These are phyloP conservation scores for Ophiostoma angusticollis DNA, from an alignment of 2,329 filamentous ascomycete genomes.

Conservation along the genomic window DNA sequence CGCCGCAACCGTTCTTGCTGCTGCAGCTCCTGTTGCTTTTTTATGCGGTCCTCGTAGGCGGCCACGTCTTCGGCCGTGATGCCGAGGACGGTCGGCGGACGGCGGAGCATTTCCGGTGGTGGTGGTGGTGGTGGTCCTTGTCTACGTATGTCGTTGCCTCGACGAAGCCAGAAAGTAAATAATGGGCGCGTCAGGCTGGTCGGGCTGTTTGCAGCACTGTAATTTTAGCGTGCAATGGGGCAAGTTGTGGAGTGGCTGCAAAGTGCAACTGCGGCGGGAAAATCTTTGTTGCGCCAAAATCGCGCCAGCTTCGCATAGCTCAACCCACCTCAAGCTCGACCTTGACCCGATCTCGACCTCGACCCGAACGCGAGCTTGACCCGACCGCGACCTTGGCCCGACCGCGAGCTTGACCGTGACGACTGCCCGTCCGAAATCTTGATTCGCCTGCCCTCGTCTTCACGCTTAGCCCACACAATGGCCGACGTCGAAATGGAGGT, in stretches of 20 bases:
- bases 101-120: conserved; percentile 24
- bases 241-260: neutral
- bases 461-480: conserved; percentile 7
- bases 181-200: neutral
- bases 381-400: too few relatives aligned
- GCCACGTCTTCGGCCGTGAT: conserved; percentile 60
- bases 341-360: too few relatives aligned
- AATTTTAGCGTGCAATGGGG: neutral
- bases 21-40: conserved; percentile 10
- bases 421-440: neutral
- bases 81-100: conserved; percentile 52
- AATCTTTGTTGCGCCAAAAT: conserved; percentile 11
- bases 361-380: too few relatives aligned
- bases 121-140: neutral
- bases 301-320: neutral
- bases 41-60: conserved; percentile 51
- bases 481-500: conserved; percentile 27
- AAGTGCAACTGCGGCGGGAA: conserved; percentile 3
- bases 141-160: too few relatives aligned
- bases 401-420: neutral
- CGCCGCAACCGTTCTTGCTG: conserved; percentile 2
- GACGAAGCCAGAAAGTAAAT: conserved; percentile 6
- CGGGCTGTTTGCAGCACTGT: neutral
- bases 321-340: neutral
- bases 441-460: neutral